Base-by-base conservation (phyloP, 345 rosid species). In the Cardamine chenopodiifolia region DNA sequence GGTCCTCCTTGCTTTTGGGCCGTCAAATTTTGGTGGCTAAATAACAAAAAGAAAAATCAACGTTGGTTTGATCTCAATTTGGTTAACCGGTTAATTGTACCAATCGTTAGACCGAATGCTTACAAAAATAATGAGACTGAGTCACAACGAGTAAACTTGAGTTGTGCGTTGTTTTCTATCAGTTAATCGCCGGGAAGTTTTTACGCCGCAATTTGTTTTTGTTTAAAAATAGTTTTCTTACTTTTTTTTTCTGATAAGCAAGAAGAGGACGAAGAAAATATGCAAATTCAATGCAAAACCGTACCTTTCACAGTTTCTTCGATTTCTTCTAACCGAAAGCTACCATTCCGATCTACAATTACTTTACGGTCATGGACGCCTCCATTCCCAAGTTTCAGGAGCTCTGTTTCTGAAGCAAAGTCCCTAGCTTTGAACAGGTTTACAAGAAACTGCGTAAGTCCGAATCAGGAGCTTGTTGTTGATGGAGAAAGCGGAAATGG, bases 251-350 rank as follows among this genome's bases (percentile, higher is more conserved):
- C 5, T 4, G 1, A 37, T 3, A 15, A 5, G 2, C 48, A 42
- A 15, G 17, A 42, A 42, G 48, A 23, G 10, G 47, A 39, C 22
- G 62, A 8, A 64, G 56, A 39, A 63, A 66, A 18, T 1, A 66
- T 66, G 82, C 79, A 70, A 60, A 83, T 84, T 86, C 81, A 74
- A 34, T 66, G 81, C 84, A 86, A 73, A 80, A 9, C 82, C 80
- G 63, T 82, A 20, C 9, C 54, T 48, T 76, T 13, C 7, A 52
- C 77, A 6, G 77, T 78, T 42, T 65, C 82, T 57, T 79, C 81
- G 15, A 57, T 54, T 25, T 9, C 71, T 49, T 77, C 69, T 42
- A 67, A 62, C 78, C 76, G 65, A 22, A 84, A 74, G 65, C 52
- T 29, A 19, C 26, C 52, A 65, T 56, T 77, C 34, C 77, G 62